Percentiles rank a stretch among this genome's conserved stretches.
Conservation (phyloP, 1,284 basidiomycete genomes). For the Phlebopus sp. region DNA sequence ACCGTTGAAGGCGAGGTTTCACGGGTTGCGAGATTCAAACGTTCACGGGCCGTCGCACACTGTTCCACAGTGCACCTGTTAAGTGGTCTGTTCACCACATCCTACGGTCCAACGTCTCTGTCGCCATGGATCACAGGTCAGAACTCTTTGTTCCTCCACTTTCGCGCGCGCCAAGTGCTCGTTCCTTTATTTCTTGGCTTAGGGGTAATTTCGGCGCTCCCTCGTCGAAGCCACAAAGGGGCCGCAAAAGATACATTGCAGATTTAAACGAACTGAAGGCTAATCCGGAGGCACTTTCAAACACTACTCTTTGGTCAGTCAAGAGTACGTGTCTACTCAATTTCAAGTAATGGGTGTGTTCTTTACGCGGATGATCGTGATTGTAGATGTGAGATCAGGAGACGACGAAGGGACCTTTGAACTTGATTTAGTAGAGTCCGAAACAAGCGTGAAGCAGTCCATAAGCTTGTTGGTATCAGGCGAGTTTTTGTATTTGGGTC, state of each 20-base stretch:
- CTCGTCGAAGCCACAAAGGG: slow-evolving; percentile 38
- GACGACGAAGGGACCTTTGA: slow-evolving; percentile 63
- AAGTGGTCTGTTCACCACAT: too few species aligned
- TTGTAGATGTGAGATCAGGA: slow-evolving; percentile 44
- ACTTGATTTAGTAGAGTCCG: slow-evolving; percentile 37
- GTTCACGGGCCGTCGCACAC: too few species aligned
- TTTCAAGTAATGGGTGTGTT: slow-evolving; percentile 5
- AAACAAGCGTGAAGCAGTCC: slow-evolving; percentile 34
- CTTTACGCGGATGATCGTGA: not conserved
- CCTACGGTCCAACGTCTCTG: too few species aligned
- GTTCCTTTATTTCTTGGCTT: too few species aligned
- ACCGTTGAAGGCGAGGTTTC: too few species aligned
- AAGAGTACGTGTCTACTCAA: slow-evolving; percentile 33
- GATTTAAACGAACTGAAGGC: slow-evolving; percentile 47
- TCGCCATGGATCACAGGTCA: too few species aligned
- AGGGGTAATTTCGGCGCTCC: not conserved
- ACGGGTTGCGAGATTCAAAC: too few species aligned
- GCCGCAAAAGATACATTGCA: slow-evolving; percentile 50
- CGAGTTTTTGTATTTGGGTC: slow-evolving; percentile 22
- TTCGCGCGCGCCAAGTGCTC: too few species aligned
- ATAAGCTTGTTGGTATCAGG: slow-evolving; percentile 54
- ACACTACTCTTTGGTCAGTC: slow-evolving; percentile 37
- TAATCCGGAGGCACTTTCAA: slow-evolving; percentile 34
- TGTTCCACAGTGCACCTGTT: too few species aligned
- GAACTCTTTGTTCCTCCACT: too few species aligned